Evolutionary conservation across 2,329 filamentous ascomycete genomes (phyloP).

Genomic region (Colletotrichum somersetense): DNA sequence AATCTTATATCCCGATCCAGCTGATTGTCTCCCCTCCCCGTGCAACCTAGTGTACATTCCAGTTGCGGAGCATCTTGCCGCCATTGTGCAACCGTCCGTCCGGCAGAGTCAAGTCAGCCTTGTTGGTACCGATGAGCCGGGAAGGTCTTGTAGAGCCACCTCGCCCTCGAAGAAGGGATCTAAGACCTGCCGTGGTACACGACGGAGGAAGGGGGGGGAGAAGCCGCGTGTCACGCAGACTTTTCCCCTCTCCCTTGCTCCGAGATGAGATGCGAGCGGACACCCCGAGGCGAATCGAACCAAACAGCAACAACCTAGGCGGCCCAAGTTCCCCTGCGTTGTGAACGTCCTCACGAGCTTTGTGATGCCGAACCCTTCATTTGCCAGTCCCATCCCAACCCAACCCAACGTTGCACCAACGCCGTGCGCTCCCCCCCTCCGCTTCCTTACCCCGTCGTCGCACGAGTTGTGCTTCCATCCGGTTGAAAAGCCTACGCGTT

Average conservation of each 20-base stretch:
- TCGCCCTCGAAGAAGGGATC: background rate
- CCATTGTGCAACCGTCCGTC: constrained; percentile 10
- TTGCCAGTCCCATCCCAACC: background rate
- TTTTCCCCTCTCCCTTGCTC: background rate
- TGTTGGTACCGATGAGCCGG: background rate
- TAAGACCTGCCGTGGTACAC: background rate
- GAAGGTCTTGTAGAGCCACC: background rate
- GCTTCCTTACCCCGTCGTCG: background rate
- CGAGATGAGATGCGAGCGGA: background rate
- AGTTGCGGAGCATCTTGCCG: constrained; percentile 9
- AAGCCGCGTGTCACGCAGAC: background rate
- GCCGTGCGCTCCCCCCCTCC: background rate
- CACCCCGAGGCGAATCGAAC: background rate
- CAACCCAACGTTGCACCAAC: background rate
- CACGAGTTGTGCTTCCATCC: background rate
- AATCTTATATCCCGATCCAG: constrained; percentile 31
- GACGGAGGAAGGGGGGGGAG: background rate
- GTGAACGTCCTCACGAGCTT: background rate
- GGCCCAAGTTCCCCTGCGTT: background rate
- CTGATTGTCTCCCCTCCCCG: constrained; percentile 3
- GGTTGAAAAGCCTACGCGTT: background rate
- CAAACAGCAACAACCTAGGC: background rate
- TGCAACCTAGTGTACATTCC: background rate
- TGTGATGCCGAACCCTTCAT: background rate
- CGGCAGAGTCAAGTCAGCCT: constrained; percentile 12